Percentiles rank a stretch among this genome's conserved stretches.
Conservation (phyloP, 2,329 filamentous ascomycete species). For the Fusarium sp. region DNA sequence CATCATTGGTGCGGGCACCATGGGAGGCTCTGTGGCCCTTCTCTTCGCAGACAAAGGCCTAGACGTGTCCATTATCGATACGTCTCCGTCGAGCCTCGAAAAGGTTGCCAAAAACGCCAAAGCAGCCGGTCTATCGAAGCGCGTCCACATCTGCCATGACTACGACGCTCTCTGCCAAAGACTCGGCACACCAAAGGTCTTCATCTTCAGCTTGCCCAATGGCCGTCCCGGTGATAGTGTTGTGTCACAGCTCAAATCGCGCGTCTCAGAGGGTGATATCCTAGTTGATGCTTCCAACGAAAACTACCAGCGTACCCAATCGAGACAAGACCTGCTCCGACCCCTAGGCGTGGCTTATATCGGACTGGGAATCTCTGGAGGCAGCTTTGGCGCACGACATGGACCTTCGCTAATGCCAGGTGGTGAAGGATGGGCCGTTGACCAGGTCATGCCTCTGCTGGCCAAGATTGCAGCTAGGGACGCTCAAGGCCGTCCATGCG, state of each 20-base stretch:
- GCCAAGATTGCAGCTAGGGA: constrained; percentile 70
- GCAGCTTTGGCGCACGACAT: constrained; percentile 71
- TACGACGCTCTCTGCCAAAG: constrained; percentile 25
- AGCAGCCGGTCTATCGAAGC: constrained; percentile 8
- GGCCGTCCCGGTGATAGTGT: constrained; percentile 20
- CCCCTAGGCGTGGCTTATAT: constrained; percentile 70
- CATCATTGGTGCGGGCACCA: constrained; percentile 22
- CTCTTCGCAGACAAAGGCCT: constrained; percentile 19
- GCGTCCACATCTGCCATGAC: constrained; percentile 14
- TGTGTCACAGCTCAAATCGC: constrained; percentile 40
- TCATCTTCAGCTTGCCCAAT: constrained; percentile 34
- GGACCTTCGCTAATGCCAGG: constrained; percentile 75
- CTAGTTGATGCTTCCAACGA: constrained; percentile 76
- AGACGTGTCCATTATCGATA: constrained; percentile 13
- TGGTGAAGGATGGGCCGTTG: constrained; percentile 65
- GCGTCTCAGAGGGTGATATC: constrained; percentile 68
- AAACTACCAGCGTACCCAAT: constrained; percentile 70
- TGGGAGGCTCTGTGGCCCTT: constrained; percentile 15
- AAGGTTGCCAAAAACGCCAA: constrained; percentile 14
- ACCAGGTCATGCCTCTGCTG: constrained; percentile 68
- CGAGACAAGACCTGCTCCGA: constrained; percentile 65
- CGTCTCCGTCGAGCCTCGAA: neutral
- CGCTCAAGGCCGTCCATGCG: constrained; percentile 63
- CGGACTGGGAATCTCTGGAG: constrained; percentile 73
- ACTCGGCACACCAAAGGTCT: constrained; percentile 24